phyloP scores from a whole-genome alignment of 441 rosid species.

The Arabidopsis lyrata region DNA sequence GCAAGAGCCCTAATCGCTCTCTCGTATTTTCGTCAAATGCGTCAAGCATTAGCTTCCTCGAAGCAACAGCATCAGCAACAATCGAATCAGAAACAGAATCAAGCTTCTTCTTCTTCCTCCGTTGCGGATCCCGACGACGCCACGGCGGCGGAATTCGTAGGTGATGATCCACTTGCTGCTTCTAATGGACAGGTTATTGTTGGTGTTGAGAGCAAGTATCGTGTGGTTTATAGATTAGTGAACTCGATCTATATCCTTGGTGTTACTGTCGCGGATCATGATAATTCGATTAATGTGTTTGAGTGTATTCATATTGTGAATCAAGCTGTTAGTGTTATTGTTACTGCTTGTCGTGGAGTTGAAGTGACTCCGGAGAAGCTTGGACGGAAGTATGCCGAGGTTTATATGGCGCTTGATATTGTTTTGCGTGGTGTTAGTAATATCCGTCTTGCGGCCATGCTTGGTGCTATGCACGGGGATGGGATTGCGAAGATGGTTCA shows the following conservation, averaged over 20 bases:
- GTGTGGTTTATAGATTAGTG: conserved; percentile 92
- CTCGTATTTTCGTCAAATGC: conserved; percentile 88
- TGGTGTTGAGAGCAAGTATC: conserved; percentile 93
- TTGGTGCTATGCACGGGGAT: conserved; percentile 91
- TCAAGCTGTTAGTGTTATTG: conserved; percentile 90
- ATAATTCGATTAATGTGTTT: conserved; percentile 84
- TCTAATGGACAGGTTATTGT: conserved; percentile 93
- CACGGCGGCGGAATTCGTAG: conserved; percentile 46
- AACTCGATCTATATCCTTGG: conserved; percentile 92
- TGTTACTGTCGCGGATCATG: conserved; percentile 81
- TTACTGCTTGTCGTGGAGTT: conserved; percentile 95
- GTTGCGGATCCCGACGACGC: conserved; percentile 47
- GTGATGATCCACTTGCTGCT: conserved; percentile 93
- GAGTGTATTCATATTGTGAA: conserved; percentile 94
- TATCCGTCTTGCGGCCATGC: conserved; percentile 91
- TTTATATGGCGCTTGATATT: conserved; percentile 94
- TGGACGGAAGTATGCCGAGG: conserved; percentile 85
- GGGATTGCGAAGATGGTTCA: conserved; percentile 98
- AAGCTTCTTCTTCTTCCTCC: conserved; percentile 35
- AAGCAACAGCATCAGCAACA: conserved; percentile 45
- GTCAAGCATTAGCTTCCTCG: conserved; percentile 68
- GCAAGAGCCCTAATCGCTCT: conserved; percentile 90
- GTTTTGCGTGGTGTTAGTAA: conserved; percentile 89
- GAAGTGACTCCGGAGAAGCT: conserved; percentile 96
- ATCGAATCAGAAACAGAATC: conserved; percentile 23